These are phyloP conservation scores for Elsinoe necatrix DNA, from an alignment of 2,329 filamentous ascomycete genomes.

Conservation along the genomic window DNA sequence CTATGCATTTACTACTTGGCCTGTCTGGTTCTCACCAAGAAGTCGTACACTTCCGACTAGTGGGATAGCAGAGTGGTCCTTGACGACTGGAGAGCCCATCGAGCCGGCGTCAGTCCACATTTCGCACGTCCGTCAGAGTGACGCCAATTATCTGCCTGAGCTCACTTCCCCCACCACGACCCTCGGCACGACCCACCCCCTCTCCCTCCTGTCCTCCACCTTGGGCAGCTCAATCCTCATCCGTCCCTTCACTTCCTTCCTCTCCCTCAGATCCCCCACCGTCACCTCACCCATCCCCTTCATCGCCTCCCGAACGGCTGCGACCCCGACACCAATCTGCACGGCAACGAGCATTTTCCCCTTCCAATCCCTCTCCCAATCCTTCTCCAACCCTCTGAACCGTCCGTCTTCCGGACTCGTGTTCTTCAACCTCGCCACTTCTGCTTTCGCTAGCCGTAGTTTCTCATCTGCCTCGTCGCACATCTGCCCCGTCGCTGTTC, in stretches of 20 bases:
- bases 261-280: slow-evolving; percentile 17
- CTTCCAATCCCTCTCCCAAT: slow-evolving; percentile 31
- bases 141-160: not conserved
- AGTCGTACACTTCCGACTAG: not conserved
- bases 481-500: slow-evolving; percentile 14
- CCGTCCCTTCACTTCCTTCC: slow-evolving; percentile 15
- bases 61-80: too few relatives aligned
- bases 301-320: slow-evolving; percentile 21
- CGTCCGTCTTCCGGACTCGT: slow-evolving; percentile 27
- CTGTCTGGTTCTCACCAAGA: too few relatives aligned
- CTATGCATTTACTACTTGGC: not conserved
- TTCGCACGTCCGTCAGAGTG: too few relatives aligned
- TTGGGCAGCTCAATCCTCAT: slow-evolving; percentile 29
- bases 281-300: slow-evolving; percentile 18
- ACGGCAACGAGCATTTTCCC: slow-evolving; percentile 28
- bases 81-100: too few relatives aligned
- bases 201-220: slow-evolving; percentile 34
- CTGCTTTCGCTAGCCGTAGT: slow-evolving; percentile 30
- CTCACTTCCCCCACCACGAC: slow-evolving; percentile 21
- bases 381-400: slow-evolving; percentile 30
- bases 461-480: slow-evolving; percentile 22
- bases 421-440: slow-evolving; percentile 32
- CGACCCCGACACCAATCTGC: slow-evolving; percentile 24
- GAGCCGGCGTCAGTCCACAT: too few relatives aligned
- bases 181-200: slow-evolving; percentile 41